Base-by-base conservation (phyloP, 1,284 basidiomycete species). In the Trametes hirsuta region DNA sequence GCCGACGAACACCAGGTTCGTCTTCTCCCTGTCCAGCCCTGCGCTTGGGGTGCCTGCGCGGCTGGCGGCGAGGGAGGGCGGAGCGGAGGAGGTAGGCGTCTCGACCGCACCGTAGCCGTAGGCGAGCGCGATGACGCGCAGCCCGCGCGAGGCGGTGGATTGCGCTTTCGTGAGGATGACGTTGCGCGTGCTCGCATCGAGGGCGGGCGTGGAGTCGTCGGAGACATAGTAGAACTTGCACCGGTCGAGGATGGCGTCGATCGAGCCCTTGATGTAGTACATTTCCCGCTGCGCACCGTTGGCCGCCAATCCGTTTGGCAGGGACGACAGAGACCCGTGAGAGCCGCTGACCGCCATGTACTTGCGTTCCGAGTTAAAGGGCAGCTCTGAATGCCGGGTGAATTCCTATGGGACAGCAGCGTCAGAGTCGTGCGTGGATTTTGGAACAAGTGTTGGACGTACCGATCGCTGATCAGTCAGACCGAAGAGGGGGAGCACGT, bases 301-400 rank as follows among this genome's bases (percentile, higher is more conserved):
- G 9, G 79, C 72, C 15, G 74, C 72, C 25, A 75, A 75, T 61
- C 73, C 82, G 72, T 69, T 80, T 12, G 74, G 65, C 37, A 58
- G 50, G 41, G 69, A 41, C 66, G 49, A 30, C 41, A 71, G 59
- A 45, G 69, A 41, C 66, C 70, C 66, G 73, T 89, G 84, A 10
- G 80, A 71, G 12, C 96, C 96, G 48, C 87, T 90, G 59, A 98
- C 87, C 4, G 90, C 88, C 93, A 98, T 98, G 71, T 84, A 94
- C 76, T 98, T 98, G 62, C 85, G 83, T 68, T 98, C 95, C 2
- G 96, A 98, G 71, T 84, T 93, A 82, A 99, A 99, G 0, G 96
- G 89, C 40, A 87, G 82, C 73, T 98, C 97, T 15, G 82, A 83
- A 30, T 84, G 81, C 36, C 94, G 86, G 35, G 81, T 86, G 74